phyloP scores from a whole-genome alignment of 176 grass and related monocot genomes.

The Tuctoria greenei region DNA sequence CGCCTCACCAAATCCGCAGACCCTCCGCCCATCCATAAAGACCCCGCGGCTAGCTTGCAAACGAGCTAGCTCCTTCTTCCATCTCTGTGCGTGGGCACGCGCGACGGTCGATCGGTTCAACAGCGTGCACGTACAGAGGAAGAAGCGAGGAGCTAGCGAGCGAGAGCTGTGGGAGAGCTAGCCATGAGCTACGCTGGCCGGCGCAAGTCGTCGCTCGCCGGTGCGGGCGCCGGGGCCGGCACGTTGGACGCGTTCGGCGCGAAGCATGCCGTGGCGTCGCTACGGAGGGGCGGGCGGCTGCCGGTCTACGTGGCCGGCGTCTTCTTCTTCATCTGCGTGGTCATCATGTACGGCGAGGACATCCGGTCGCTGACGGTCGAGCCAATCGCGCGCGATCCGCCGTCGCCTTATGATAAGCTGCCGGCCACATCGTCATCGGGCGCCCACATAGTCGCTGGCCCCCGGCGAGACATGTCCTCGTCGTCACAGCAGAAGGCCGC shows the following conservation, averaged over 20 bases:
- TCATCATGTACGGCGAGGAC: constrained; percentile 78
- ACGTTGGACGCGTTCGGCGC: constrained; percentile 28
- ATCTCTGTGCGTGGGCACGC: not conserved
- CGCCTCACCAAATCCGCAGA: constrained; percentile 45
- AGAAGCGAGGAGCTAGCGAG: not conserved
- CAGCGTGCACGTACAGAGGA: too few relatives aligned
- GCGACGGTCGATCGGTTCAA: not conserved
- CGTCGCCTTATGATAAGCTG: not conserved
- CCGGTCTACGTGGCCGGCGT: constrained; percentile 50
- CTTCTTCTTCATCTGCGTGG: constrained; percentile 49
- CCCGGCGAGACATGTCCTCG: constrained; percentile 30
- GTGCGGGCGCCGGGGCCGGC: not conserved
- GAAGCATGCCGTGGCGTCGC: constrained; percentile 31
- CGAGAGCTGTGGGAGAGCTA: not conserved
- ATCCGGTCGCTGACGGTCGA: constrained; percentile 48
- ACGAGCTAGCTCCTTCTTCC: not conserved
- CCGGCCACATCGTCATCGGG: not conserved
- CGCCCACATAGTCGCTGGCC: not conserved
- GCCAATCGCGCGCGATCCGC: constrained; percentile 19
- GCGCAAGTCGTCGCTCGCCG: constrained; percentile 49
- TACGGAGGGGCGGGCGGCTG: constrained; percentile 53
- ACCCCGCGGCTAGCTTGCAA: not conserved
- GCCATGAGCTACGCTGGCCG: constrained; percentile 48
- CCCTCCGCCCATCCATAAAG: constrained; percentile 33
- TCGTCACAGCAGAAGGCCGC: not conserved